Evolutionary conservation across 2,329 filamentous ascomycete species (phyloP).

Genomic region (Venturia effusa): DNA sequence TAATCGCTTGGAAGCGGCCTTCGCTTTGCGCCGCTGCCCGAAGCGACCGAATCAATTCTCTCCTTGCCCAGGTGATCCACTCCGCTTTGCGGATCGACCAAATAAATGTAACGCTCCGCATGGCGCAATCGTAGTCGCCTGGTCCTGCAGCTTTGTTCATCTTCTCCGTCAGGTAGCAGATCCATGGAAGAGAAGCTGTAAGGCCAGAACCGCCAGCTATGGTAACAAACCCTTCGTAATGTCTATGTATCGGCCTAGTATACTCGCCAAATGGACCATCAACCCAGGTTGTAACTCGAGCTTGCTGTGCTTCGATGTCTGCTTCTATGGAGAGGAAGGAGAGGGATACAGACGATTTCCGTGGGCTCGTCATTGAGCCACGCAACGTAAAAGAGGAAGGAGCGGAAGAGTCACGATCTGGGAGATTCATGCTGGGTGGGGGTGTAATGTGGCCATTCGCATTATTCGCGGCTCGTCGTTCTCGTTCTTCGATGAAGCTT

Average conservation of each 20-base stretch:
- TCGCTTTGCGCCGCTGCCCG: background rate
- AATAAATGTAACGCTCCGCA: constrained; percentile 3
- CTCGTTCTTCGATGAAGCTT: background rate
- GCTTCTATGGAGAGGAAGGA: constrained; percentile 1
- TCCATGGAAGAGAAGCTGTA: constrained; percentile 13
- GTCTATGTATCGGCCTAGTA: background rate
- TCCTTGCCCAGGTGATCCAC: constrained; percentile 9
- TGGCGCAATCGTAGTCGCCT: constrained; percentile 3
- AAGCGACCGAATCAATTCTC: constrained; percentile 5
- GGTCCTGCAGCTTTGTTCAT: constrained; percentile 1
- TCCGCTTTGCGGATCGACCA: constrained; percentile 9
- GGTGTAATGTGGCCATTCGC: background rate
- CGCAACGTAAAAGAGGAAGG: background rate
- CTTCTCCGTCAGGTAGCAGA: constrained; percentile 12
- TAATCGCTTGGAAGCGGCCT: background rate
- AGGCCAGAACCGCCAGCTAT: constrained; percentile 6
- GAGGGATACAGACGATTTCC: background rate
- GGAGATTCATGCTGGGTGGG: background rate
- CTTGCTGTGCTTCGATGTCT: constrained; percentile 7
- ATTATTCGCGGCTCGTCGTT: background rate
- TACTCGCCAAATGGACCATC: constrained; percentile 10
- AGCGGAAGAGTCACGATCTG: background rate
- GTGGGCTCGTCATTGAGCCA: background rate
- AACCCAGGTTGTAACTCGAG: constrained; percentile 12
- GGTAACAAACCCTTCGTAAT: constrained; percentile 5